Percentiles rank a stretch among this genome's conserved stretches.
phyloP scores from a whole-genome alignment of 2,329 filamentous ascomycete species.

The Pseudomassariella vexata region DNA sequence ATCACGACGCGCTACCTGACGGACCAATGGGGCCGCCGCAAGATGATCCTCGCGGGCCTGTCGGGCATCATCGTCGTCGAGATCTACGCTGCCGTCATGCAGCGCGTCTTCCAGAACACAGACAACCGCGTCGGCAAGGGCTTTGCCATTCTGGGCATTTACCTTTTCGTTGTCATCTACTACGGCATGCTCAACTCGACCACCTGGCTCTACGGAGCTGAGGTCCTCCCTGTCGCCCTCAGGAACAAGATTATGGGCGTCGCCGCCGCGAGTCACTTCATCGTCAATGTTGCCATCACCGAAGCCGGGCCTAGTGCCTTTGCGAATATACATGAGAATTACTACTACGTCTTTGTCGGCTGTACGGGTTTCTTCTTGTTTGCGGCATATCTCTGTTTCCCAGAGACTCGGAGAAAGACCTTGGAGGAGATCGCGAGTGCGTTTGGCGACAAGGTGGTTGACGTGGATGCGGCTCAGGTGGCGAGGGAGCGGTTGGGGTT shows the following conservation, averaged over 20 bases:
- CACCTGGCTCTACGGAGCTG: slow-evolving; percentile 50
- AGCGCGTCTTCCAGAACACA: slow-evolving; percentile 48
- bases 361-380: slow-evolving; percentile 46
- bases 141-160: slow-evolving; percentile 54
- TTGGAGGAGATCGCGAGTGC: slow-evolving; percentile 19
- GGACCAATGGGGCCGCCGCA: slow-evolving; percentile 21
- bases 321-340: slow-evolving; percentile 51
- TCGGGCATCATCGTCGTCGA: slow-evolving; percentile 47
- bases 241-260: slow-evolving; percentile 51
- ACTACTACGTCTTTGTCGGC: slow-evolving; percentile 54
- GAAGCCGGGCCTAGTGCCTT: slow-evolving; percentile 51
- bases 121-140: slow-evolving; percentile 51
- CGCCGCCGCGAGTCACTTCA: slow-evolving; percentile 46
- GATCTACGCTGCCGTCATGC: slow-evolving; percentile 55
- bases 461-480: slow-evolving; percentile 10
- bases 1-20: slow-evolving; percentile 8
- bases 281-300: slow-evolving; percentile 49
- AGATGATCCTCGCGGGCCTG: slow-evolving; percentile 50
- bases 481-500: slow-evolving; percentile 8
- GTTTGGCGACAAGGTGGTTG: slow-evolving; percentile 18
- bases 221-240: slow-evolving; percentile 46
- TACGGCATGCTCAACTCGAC: slow-evolving; percentile 49
- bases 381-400: slow-evolving; percentile 49
- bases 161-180: slow-evolving; percentile 48
- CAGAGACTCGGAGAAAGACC: slow-evolving; percentile 27